Base-by-base conservation (phyloP, 768 basidiomycete genomes). In the Strobilomyces confusus region DNA sequence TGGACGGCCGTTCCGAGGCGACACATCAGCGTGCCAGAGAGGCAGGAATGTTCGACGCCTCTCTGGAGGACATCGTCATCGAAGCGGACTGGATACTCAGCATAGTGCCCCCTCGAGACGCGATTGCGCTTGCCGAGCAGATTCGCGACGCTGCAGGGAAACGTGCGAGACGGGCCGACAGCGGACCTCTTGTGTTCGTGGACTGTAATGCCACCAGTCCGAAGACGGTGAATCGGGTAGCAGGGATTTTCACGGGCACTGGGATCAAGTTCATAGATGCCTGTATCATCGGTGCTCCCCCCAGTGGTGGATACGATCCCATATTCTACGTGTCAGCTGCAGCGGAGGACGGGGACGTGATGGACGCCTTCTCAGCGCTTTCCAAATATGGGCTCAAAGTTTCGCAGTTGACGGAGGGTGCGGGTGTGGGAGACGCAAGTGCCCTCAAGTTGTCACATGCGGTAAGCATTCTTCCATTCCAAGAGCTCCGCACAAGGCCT, bases 381-480 rank as follows among this genome's bases (percentile, higher is more conserved):
- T 65, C 71, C 15, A 59, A 70, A 50, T 74, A 71, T 48, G 81
- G 81, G 5, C 59, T 81, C 20, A 78, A 75, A 59, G 66, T 80
- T 11, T 75, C 73, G 15, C 63, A 72, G 4, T 59, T 84, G 58
- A 72, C 63, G 40, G 76, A 79, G 49, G 77, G 75, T 26, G 71
- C 71, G 1, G 76, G 76, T 3, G 69, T 81, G 22, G 81, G 83
- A 5, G 80, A 79, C 57, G 83, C 81, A 2, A 84, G 82, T 55
- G 81, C 80, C 6, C 63, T 84, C 54, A 84, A 84, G 67, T 82
- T 83, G 82, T 80, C 80, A 19, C 82, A 84, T 66, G 79, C 78
- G 45, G 82, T 83, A 49, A 62, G 77, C 68, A n/a, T 44, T 22
- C 38, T 54, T 52, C 38, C 36, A 25, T 48, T 49, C 36, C 3